These are phyloP conservation scores for Medicago lupulina DNA, from an alignment of 306 rosid species.

Conservation along the genomic window DNA sequence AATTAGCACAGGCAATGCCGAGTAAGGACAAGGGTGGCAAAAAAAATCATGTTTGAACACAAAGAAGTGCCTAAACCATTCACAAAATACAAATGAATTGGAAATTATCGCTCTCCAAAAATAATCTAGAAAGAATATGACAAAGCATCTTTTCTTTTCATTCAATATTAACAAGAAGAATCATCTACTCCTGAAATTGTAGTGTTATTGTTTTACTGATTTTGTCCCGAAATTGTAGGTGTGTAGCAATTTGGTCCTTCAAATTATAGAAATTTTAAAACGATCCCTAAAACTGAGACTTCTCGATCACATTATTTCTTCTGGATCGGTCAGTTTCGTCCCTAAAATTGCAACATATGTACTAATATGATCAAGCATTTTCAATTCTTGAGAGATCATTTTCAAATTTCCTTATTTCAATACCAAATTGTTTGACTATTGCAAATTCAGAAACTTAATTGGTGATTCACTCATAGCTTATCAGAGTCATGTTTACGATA, in stretches of 20 bases:
- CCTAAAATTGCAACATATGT: background rate
- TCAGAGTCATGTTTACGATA: background rate
- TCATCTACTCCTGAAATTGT: background rate
- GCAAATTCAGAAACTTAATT: background rate
- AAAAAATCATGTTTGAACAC: constrained; percentile 16
- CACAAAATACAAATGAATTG: constrained; percentile 21
- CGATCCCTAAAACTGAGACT: background rate
- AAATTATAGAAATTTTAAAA: background rate
- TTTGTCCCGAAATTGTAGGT: background rate
- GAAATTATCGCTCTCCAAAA: background rate
- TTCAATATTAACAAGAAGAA: background rate
- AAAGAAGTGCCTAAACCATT: constrained; percentile 33
- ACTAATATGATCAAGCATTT: background rate
- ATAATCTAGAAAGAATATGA: background rate
- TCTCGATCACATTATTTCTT: background rate
- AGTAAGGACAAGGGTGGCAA: constrained; percentile 6
- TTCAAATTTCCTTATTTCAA: background rate
- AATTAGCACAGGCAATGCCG: constrained; percentile 17
- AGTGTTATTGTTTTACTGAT: background rate
- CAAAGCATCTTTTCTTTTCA: constrained; percentile 4
- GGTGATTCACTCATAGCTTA: background rate
- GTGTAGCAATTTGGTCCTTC: background rate
- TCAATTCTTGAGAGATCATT: background rate
- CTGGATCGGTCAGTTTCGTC: background rate
- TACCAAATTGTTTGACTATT: background rate